Base-by-base conservation (phyloP, 495 filamentous ascomycete genomes). In the Paragyromitra xinjiangensis region DNA sequence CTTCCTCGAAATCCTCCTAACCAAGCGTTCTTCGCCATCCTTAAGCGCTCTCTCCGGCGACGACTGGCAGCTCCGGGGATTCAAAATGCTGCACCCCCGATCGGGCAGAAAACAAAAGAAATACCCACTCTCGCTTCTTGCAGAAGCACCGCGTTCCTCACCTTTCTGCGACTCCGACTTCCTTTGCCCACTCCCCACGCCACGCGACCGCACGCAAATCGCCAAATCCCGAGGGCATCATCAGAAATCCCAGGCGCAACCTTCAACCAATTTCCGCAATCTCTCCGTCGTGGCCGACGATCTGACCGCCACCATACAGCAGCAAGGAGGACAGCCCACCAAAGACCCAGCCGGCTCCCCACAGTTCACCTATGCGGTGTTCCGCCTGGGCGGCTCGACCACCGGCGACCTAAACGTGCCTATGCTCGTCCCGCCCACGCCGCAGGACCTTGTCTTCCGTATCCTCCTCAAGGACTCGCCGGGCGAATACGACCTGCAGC, bases 381-480 rank as follows among this genome's bases (percentile, higher is more conserved):
- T 14, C 12, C 51, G 19, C n/a, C n/a, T 24, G 8, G 19, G 19
- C 51, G 5, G 12, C 51, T 14, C 26, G 2, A 22, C 59, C 0
- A 22, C 12, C 1, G 12, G 24, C 40, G 22, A 40, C 5, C 3
- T n/a, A 40, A 29, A 22, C n/a, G 64, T 40, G 12, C 39, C 39
- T 6, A 39, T n/a, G 29, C 56, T n/a, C 16, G 40, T 42, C 39
- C 12, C 44, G 2, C n/a, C 2, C 24, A 5, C 9, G 12, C 34
- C 45, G 22, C 73, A 71, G 1, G 73, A 79, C 11, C 73, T 79
- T 44, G 16, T 79, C 59, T 77, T 79, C 51, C 11, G 22, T 12
- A 70, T 79, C 61, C 50, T 71, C 34, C 0, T 7, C 6, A 29
- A 42, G 1, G 22, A 8, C 6, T 4, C 16, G 2, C 7, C 39